Base-by-base conservation (phyloP, 2,329 filamentous ascomycete genomes). In the Neofusicoccum umdonicola region DNA sequence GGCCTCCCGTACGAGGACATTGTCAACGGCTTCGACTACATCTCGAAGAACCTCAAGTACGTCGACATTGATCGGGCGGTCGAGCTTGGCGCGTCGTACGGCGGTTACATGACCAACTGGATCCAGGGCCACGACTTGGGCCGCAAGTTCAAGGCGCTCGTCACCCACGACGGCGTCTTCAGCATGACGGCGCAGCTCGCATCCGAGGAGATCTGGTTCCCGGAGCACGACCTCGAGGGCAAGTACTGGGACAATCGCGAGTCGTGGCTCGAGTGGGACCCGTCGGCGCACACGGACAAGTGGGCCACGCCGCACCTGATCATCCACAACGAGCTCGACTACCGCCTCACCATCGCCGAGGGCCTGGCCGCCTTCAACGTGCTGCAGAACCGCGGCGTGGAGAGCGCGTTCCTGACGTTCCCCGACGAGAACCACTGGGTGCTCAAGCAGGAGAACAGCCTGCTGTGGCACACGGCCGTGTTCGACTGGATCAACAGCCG, bases 261-360 rank as follows among this genome's bases (percentile, higher is more conserved):
- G 54, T 77, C 77, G 8, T 88, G 85, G 84, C 77, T 78, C 31
- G 74, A 81, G 56, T 88, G 85, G 83, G 85, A 88, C 71, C 87
- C 87, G 0, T 81, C 80, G 17, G 77, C 77, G 3, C 82, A 84
- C 69, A 81, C 84, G 0, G 77, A 83, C 41, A 84, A 94, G 69
- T 97, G 93, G 93, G 81, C 85, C 1, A 97, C 93, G 0, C 95
- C 95, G 0, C 89, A 95, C 77, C 82, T 99, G 67, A 88, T 96
- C 66, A 93, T 98, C 63, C 94, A 98, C 77, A 94, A 88, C 72
- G 92, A 95, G 71, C 83, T 95, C 37, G 94, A 98, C 76, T 98
- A 97, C 74, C 86, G 94, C 17, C 81, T 97, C 31, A 90, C 93
- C 0, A 88, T 98, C 62, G 87, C 89, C 0, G 94, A 97, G 76